These are phyloP conservation scores for Teratosphaeria destructans DNA, from an alignment of 2,329 filamentous ascomycete genomes.

Conservation along the genomic window DNA sequence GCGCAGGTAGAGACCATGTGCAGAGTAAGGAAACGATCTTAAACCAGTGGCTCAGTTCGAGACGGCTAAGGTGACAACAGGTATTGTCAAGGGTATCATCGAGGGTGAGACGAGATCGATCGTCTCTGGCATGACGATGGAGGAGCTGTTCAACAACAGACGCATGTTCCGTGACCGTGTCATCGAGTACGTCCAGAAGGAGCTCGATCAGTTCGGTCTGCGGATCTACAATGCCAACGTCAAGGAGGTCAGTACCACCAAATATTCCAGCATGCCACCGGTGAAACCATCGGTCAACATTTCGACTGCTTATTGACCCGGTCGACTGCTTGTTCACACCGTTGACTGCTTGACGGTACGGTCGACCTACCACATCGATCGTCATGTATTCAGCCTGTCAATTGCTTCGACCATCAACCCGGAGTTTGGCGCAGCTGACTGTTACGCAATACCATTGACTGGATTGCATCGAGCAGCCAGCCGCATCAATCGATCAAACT, in stretches of 20 bases:
- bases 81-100: slow-evolving; percentile 83
- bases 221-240: slow-evolving; percentile 61
- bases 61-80: slow-evolving; percentile 43
- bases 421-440: no score
- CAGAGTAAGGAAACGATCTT: slow-evolving; percentile 39
- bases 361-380: neutral
- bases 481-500: no score
- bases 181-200: slow-evolving; percentile 57
- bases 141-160: slow-evolving; percentile 67
- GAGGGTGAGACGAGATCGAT: slow-evolving; percentile 78
- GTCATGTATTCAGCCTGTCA: no score
- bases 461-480: no score
- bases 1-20: slow-evolving; percentile 29
- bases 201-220: slow-evolving; percentile 71
- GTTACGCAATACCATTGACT: no score
- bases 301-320: neutral
- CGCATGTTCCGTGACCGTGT: slow-evolving; percentile 38
- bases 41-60: neutral
- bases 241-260: slow-evolving; percentile 46
- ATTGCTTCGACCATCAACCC: no score
- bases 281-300: no score
- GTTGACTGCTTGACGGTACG: neutral
- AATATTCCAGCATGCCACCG: neutral
- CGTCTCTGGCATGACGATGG: slow-evolving; percentile 84
- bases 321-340: neutral